Base-by-base conservation (phyloP, 202 grass and related monocot genomes). In the Schoenoplectus tabernaemontani region DNA sequence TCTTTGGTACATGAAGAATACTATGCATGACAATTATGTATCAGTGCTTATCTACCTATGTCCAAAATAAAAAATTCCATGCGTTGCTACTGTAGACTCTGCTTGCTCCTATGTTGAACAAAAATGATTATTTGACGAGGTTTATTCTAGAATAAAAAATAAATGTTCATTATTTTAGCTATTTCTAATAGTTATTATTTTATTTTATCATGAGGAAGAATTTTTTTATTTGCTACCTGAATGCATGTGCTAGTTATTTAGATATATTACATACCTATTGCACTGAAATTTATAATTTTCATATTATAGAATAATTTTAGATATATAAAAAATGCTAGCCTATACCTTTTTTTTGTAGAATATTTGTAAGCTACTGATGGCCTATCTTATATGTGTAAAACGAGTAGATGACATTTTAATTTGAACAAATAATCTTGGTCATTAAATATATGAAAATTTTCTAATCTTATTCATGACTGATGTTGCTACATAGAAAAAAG, bases 11-110 rank as follows among this genome's bases (percentile, higher is more conserved):
- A 77, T 59, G 48, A 22, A 46, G 42, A 79, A 63, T 61, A 79
- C 58, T 64, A 64, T 79, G 77, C 56, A 63, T 79, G 77, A 79
- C 57, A 61, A 73, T 26, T 36, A 58, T 58, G 48, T 36, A 58
- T 78, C 30, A 41, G 16, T 57, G 28, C 2, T 24, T 57, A 57
- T 37, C 24, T 57, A 76, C 62, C 62, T 51, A 48, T 51, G 42
- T 58, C 54, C 15, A 48, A 30, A 74, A 73, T 47, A 36, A 28
- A 50, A 15, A 28, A 10, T 30, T 17, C 3, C 65, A 44, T 46
- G 39, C 9, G 5, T 24, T 24, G 22, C 39, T 48, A 48, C 42
- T 48, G 16, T 48, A 15, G 10, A 16, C 48, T 11, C 23, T 28
- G 20, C 11, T n/a, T n/a, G n/a, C n/a, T n/a, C 42, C 42, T 20